Conservation (phyloP, 192 early-diverging fungal species). For the Backusella parvicylindrica region DNA sequence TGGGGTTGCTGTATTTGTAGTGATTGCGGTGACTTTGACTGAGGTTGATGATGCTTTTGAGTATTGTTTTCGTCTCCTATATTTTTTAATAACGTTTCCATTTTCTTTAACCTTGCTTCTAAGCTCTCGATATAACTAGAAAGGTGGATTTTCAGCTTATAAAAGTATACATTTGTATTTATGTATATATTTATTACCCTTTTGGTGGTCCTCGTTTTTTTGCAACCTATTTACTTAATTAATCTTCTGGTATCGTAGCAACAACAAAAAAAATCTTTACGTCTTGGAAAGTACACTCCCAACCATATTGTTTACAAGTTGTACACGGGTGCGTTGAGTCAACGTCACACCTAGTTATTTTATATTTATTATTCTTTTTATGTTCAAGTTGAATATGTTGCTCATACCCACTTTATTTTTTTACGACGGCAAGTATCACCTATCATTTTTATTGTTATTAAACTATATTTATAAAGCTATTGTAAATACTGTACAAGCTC, state of each 20-base stretch:
- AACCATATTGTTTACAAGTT: conserved; percentile 29
- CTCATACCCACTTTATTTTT: conserved; percentile 27
- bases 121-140: conserved; percentile 32
- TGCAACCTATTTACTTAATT: neutral
- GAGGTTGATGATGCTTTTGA: neutral
- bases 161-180: neutral
- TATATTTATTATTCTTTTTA: neutral
- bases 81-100: conserved; percentile 24
- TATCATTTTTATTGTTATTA: neutral
- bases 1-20: neutral
- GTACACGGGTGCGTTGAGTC: conserved; percentile 21
- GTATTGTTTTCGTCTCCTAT: neutral
- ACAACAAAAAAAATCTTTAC: conserved; percentile 4
- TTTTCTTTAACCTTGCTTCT: conserved; percentile 24
- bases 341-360: conserved; percentile 31
- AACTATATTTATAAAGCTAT: neutral
- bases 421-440: conserved; percentile 35
- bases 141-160: neutral
- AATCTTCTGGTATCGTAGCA: neutral
- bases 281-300: conserved; percentile 35
- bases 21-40: neutral
- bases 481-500: conserved; percentile 20
- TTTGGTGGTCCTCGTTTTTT: conserved; percentile 35
- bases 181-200: conserved; percentile 15
- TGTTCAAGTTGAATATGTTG: neutral